Evolutionary conservation across 805 yeast genomes (phyloP), one percentile per base, ranked within the genome.

Genomic region (Kuraishia molischiana): DNA sequence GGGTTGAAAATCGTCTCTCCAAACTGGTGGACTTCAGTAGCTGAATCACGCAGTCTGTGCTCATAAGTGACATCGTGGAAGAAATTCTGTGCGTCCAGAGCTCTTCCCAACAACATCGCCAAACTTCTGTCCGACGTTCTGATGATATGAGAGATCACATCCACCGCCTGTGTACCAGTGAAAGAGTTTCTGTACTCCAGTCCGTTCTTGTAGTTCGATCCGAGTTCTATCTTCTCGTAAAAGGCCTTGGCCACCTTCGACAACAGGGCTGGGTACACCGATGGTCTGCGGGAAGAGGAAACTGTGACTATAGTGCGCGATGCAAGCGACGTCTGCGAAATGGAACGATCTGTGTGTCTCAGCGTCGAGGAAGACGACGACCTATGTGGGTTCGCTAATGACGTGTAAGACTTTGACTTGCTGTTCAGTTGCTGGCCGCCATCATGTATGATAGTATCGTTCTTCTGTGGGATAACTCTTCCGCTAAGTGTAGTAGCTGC

Each of bases 21-120:
- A 50, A 90, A 85, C 48, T 85, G 94, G 56, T 90, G 92, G 19
- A 90, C 84, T 56, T 92, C 98, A 51, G 72, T 75, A 17, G 69
- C 72, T 0, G 95, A 84, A 59, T 92, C 98, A 46, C 98, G 69
- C 38, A 92, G 66, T 35, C 97, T 69, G 55, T 89, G 97, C 49
- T 87, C 95, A 59, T 90, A 90, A 0, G 96, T 84, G 19, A 89
- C 97, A 61, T 92, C 98, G 53, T 86, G 95, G 59, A 92, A 87
- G 40, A 86, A 75, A 55, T 85, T 85, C 50, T 92, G 97, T 1
- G 96, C 95, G 60, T 92, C 97, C 39, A 92, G 64, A 0, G 97
- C 79, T 45, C 98, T 69, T 21, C 97, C 98, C 36, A 92, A 62
- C 24, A 92, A 63, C 34, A 92, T 62, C 0, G 97, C 97, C 49